phyloP scores from a whole-genome alignment of 495 filamentous ascomycete species.

The Xylaria telfairii region DNA sequence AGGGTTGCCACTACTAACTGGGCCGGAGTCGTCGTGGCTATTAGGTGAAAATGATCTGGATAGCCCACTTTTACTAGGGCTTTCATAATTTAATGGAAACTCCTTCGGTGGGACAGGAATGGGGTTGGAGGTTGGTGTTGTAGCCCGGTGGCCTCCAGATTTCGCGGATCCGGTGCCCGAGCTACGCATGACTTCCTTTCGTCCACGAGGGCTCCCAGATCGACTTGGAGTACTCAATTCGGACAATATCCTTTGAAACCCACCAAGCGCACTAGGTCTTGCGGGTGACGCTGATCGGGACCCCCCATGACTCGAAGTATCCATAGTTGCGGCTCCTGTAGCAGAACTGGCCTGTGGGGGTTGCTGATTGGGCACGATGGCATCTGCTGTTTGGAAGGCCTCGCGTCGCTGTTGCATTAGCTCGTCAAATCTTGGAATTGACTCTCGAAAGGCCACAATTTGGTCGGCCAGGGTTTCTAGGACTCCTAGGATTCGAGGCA shows the following conservation, averaged over 20 bases:
- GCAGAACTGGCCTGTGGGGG: conserved; percentile 31
- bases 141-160: conserved; percentile 31
- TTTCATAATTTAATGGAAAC: conserved; percentile 37
- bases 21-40: conserved; percentile 36
- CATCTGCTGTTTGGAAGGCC: conserved; percentile 65
- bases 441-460: conserved; percentile 67
- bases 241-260: conserved; percentile 61
- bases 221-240: conserved; percentile 58
- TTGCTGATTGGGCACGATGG: conserved; percentile 37
- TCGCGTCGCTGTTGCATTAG: conserved; percentile 74
- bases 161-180: conserved; percentile 33
- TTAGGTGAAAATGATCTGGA: conserved; percentile 47
- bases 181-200: conserved; percentile 45
- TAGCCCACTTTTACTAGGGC: conserved; percentile 36
- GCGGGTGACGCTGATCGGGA: conserved; percentile 49
- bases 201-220: conserved; percentile 55
- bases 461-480: conserved; percentile 67
- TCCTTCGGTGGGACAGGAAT: conserved; percentile 40
- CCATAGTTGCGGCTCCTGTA: conserved; percentile 34
- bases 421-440: conserved; percentile 77
- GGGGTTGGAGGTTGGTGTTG: conserved; percentile 41
- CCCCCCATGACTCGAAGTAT: conserved; percentile 42
- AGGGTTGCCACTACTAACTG: conserved; percentile 34
- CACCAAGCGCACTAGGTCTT: conserved; percentile 56
- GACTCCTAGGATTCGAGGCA: conserved; percentile 58